These are phyloP conservation scores for Calonectria montana DNA, from an alignment of 2,329 filamentous ascomycete genomes.

Conservation along the genomic window DNA sequence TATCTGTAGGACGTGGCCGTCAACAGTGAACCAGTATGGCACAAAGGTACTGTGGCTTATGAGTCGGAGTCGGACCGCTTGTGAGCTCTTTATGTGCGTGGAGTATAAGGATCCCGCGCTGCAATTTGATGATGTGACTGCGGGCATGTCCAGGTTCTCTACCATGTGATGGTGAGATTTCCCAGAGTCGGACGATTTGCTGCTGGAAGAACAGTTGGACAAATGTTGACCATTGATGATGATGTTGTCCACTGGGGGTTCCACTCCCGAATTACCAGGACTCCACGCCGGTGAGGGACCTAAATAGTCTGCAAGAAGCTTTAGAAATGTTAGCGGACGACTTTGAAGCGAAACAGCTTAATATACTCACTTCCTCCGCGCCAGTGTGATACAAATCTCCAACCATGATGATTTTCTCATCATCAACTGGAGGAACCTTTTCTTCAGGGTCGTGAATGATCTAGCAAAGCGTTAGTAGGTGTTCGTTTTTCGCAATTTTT, in stretches of 20 bases:
- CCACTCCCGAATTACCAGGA: conserved; percentile 49
- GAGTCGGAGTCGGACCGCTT: conserved; percentile 49
- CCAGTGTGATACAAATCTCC: conserved; percentile 52
- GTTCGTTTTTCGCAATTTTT: conserved; percentile 31
- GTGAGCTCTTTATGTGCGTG: conserved; percentile 43
- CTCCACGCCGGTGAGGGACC: conserved; percentile 47
- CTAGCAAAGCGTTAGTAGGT: conserved; percentile 27
- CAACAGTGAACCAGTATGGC: conserved; percentile 56
- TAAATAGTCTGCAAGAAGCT: conserved; percentile 47
- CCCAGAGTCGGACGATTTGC: not conserved
- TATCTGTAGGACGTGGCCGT: conserved; percentile 51
- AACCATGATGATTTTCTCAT: conserved; percentile 53
- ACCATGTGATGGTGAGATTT: not conserved
- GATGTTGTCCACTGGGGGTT: conserved; percentile 54
- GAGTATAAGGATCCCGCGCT: conserved; percentile 46
- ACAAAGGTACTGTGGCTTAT: conserved; percentile 54
- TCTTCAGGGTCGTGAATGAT: conserved; percentile 52
- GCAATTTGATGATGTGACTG: not conserved
- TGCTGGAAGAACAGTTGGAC: conserved; percentile 46
- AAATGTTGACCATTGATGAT: conserved; percentile 53
- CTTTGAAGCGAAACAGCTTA: not conserved
- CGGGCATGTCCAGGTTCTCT: not conserved
- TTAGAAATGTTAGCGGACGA: not conserved
- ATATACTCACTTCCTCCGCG: conserved; percentile 44
- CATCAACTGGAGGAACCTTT: conserved; percentile 47